Conservation (phyloP, 148 eudicot genomes). For the Rhododendron griersonianum region DNA sequence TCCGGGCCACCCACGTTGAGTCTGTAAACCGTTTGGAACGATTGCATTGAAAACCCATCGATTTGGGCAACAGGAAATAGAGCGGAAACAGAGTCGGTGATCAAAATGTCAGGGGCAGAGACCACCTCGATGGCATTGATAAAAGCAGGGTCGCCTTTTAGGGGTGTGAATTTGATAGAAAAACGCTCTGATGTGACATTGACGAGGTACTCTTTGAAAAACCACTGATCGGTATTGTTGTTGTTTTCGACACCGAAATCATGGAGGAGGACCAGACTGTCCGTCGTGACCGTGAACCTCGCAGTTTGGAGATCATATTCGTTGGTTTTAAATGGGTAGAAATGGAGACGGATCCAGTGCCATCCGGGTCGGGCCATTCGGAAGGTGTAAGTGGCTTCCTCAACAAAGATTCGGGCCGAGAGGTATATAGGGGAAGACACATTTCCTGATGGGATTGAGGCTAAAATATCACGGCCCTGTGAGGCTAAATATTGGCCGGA, state of each 20-base stretch:
- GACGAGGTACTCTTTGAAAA: slow-evolving; percentile 38
- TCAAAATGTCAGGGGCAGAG: slow-evolving; percentile 36
- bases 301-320: slow-evolving; percentile 52
- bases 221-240: not conserved
- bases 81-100: slow-evolving; percentile 28
- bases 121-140: slow-evolving; percentile 49
- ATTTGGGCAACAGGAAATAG: slow-evolving; percentile 28
- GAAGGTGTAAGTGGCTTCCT: slow-evolving; percentile 63
- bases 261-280: slow-evolving; percentile 50
- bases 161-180: slow-evolving; percentile 30
- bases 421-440: slow-evolving; percentile 47
- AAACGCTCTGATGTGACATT: slow-evolving; percentile 33
- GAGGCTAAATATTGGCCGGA: slow-evolving; percentile 36
- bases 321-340: slow-evolving; percentile 40
- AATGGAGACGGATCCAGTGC: slow-evolving; percentile 91
- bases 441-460: slow-evolving; percentile 31
- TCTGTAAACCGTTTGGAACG: slow-evolving; percentile 29
- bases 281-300: slow-evolving; percentile 52
- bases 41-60: slow-evolving; percentile 20
- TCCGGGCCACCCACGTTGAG: slow-evolving; percentile 40
- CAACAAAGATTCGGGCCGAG: slow-evolving; percentile 59
- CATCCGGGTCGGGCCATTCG: slow-evolving; percentile 59
- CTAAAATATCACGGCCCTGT: slow-evolving; percentile 33
- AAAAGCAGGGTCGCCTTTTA: slow-evolving; percentile 30
- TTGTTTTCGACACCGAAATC: slow-evolving; percentile 16